phyloP scores from a whole-genome alignment of 1,284 basidiomycete species.

The Mrakiaceae sp. region DNA sequence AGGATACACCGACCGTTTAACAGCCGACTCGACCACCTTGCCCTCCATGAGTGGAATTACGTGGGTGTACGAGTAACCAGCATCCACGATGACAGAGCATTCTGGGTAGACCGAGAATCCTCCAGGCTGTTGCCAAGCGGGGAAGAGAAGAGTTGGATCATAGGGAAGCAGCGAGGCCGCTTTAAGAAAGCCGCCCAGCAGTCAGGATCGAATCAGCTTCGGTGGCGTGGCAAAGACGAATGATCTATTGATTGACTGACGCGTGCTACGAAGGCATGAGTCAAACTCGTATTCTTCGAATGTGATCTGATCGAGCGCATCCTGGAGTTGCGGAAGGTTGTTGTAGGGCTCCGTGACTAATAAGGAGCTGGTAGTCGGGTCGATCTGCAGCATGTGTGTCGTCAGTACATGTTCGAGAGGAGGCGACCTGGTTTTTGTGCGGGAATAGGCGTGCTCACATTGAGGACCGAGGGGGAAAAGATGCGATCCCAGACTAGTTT shows the following conservation, averaged over 20 bases:
- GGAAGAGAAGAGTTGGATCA: slow-evolving; percentile 4
- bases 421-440: background rate
- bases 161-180: slow-evolving; percentile 2
- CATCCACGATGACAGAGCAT: slow-evolving; percentile 72
- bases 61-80: slow-evolving; percentile 87
- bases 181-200: slow-evolving; percentile 14
- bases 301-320: slow-evolving; percentile 82
- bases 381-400: slow-evolving; percentile 41
- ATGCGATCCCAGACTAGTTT: slow-evolving; percentile 82
- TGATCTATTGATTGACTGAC: slow-evolving; percentile 40
- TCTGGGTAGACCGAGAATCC: slow-evolving; percentile 43
- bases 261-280: slow-evolving; percentile 65
- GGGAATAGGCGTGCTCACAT: background rate
- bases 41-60: slow-evolving; percentile 71
- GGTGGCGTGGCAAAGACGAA: no score
- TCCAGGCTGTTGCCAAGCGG: background rate
- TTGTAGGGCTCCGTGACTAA: slow-evolving; percentile 88
- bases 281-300: slow-evolving; percentile 94
- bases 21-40: slow-evolving; percentile 61
- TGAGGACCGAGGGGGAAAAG: slow-evolving; percentile 41
- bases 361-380: slow-evolving; percentile 57
- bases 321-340: slow-evolving; percentile 80
- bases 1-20: slow-evolving; percentile 51
- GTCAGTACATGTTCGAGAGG: background rate
- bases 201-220: slow-evolving; percentile 12